These are phyloP conservation scores for Polymyxa betae DNA, from an alignment of 208 protist genomes.

Conservation along the genomic window DNA sequence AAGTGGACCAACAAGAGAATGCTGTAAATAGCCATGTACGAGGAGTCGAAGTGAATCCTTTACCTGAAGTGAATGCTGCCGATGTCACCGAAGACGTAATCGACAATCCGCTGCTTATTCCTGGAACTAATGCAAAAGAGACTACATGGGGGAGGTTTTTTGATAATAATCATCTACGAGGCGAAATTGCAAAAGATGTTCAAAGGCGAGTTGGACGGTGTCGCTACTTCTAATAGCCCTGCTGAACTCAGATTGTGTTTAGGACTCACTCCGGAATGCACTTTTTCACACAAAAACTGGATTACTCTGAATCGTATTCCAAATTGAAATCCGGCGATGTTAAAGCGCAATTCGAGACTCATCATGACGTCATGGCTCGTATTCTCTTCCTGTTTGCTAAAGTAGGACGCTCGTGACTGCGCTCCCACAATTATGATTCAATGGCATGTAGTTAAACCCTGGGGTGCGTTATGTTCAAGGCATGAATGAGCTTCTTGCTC, in stretches of 20 bases:
- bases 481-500: conserved; percentile 80
- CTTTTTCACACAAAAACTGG: conserved; percentile 25
- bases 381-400: conserved; percentile 61
- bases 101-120: background rate
- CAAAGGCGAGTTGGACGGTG: background rate
- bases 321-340: background rate
- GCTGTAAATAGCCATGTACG: background rate
- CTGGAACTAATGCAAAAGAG: background rate
- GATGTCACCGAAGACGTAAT: background rate
- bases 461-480: conserved; percentile 64
- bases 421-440: background rate
- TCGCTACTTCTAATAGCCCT: background rate
- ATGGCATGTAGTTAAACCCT: conserved; percentile 54
- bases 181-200: conserved; percentile 46
- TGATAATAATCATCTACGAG: conserved; percentile 22
- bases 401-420: background rate
- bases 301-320: background rate
- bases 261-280: conserved; percentile 22
- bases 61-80: background rate
- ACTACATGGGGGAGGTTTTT: background rate
- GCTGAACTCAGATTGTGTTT: background rate
- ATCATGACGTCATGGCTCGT: conserved; percentile 53
- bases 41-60: background rate
- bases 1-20: background rate
- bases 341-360: conserved; percentile 52